Evolutionary conservation across 106 monocot genomes (phyloP).

Genomic region (Allium sativum): DNA sequence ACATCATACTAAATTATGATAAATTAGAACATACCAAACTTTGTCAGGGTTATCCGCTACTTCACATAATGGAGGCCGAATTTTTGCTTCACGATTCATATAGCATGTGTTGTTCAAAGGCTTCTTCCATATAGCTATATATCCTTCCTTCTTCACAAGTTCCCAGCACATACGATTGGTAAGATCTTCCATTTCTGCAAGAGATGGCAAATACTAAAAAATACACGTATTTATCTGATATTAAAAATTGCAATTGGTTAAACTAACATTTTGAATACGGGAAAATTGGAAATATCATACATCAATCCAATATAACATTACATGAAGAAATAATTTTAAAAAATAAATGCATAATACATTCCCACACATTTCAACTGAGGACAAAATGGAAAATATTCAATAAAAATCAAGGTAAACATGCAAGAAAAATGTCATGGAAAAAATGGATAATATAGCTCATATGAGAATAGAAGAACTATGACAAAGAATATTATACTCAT

Average conservation of each 20-base stretch:
- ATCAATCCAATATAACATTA: no score
- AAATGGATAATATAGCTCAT: no score
- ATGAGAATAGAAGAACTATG: neutral
- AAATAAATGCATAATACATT: no score
- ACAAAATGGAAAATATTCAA: no score
- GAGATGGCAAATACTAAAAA: neutral
- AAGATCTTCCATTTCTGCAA: constrained; percentile 82
- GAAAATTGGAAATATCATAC: neutral
- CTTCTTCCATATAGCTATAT: constrained; percentile 92
- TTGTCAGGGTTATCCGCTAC: constrained; percentile 54
- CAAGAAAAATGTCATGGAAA: no score
- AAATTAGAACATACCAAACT: constrained; percentile 51
- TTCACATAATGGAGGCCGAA: constrained; percentile 68
- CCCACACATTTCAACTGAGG: no score
- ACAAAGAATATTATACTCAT: neutral
- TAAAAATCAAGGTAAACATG: no score
- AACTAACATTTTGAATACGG: no score
- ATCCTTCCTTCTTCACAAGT: constrained; percentile 91
- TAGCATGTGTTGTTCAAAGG: constrained; percentile 85
- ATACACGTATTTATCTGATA: neutral
- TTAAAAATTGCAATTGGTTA: no score
- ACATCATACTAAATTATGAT: no score
- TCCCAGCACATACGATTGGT: constrained; percentile 80
- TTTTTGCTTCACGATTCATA: constrained; percentile 33
- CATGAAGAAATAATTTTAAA: no score